These are phyloP conservation scores for Zoysia japonica DNA, from an alignment of 176 grass and related monocot genomes.

Conservation along the genomic window DNA sequence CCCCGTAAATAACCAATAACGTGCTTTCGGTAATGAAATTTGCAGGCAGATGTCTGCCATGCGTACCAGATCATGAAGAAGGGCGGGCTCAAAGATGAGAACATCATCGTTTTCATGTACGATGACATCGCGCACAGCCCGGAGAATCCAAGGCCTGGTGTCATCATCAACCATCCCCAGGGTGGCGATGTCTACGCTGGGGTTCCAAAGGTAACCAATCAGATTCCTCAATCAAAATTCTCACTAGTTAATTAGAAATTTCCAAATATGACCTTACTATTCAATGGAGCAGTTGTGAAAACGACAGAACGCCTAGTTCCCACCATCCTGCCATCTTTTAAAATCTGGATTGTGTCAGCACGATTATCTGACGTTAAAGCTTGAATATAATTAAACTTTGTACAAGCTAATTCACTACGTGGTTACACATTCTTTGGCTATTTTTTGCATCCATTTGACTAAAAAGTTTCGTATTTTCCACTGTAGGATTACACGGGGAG, in stretches of 20 bases:
- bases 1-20: background rate
- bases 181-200: conserved; percentile 93
- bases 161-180: conserved; percentile 90
- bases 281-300: conserved; percentile 25
- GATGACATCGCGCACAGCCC: conserved; percentile 77
- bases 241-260: background rate
- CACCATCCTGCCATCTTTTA: background rate
- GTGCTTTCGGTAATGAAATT: conserved; percentile 7
- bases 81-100: conserved; percentile 89
- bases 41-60: conserved; percentile 91
- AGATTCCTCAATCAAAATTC: conserved; percentile 5
- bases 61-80: conserved; percentile 99
- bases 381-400: too few relatives aligned
- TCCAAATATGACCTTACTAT: conserved; percentile 24
- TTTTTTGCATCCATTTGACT: conserved; percentile 23
- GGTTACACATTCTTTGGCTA: background rate
- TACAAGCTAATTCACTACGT: background rate
- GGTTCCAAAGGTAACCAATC: conserved; percentile 76
- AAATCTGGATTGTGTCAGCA: conserved; percentile 9
- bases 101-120: conserved; percentile 98
- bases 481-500: conserved; percentile 87
- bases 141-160: conserved; percentile 76
- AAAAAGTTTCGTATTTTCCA: background rate
- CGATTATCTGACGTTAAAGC: background rate
- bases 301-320: conserved; percentile 12